phyloP scores from a whole-genome alignment of 192 early-diverging fungal genomes.

The Funneliformis mosseae region DNA sequence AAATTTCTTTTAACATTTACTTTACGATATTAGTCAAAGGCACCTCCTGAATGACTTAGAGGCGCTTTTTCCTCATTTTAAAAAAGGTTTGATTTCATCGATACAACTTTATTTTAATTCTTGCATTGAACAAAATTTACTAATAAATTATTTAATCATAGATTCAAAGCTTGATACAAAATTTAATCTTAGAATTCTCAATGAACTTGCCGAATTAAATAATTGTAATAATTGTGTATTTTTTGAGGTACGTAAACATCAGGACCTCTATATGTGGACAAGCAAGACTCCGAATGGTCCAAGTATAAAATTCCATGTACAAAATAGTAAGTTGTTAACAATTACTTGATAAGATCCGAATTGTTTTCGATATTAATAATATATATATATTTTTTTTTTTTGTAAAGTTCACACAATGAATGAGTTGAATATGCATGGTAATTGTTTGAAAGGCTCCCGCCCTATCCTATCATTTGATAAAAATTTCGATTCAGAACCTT shows the following conservation, averaged over 20 bases:
- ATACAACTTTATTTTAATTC: background rate
- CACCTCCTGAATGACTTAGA: slow-evolving; percentile 91
- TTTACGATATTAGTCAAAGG: slow-evolving; percentile 65
- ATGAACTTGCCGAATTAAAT: slow-evolving; percentile 94
- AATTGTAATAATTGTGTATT: slow-evolving; percentile 99
- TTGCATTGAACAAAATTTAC: too few species aligned
- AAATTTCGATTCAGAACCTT: slow-evolving; percentile 85
- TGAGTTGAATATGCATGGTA: slow-evolving; percentile 97
- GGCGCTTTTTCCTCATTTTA: slow-evolving; percentile 88
- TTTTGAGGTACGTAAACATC: slow-evolving; percentile 91
- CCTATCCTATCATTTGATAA: slow-evolving; percentile 95
- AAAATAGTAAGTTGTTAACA: slow-evolving; percentile 67
- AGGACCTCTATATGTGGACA: slow-evolving; percentile 96
- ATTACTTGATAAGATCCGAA: background rate
- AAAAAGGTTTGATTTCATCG: slow-evolving; percentile 65
- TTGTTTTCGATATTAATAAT: background rate
- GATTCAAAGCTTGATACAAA: slow-evolving; percentile 93
- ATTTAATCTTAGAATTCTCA: slow-evolving; percentile 82
- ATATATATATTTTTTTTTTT: background rate
- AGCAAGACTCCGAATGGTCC: slow-evolving; percentile 94
- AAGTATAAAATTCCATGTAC: slow-evolving; percentile 91
- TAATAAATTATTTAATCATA: too few species aligned
- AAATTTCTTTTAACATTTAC: background rate
- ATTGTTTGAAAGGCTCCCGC: slow-evolving; percentile 95
- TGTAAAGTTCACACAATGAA: slow-evolving; percentile 94